Evolutionary conservation across 208 protist species (phyloP).

Genomic region (Leishmania tarentolae): DNA sequence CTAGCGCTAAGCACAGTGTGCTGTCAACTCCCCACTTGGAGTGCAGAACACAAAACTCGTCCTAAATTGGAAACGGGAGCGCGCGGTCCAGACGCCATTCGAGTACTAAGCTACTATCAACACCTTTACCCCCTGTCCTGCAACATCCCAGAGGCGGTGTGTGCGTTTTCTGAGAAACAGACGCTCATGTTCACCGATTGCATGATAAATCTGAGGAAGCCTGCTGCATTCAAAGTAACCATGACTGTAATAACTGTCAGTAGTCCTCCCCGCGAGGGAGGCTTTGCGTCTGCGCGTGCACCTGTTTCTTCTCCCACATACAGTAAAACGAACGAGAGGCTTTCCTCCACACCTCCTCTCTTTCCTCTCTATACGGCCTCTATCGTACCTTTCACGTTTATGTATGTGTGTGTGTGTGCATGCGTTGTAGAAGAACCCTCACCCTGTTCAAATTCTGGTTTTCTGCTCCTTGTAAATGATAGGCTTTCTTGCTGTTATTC

Average conservation of each 20-base stretch:
- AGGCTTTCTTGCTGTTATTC: not conserved
- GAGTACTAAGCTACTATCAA: conserved; percentile 71
- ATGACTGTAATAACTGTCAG: not conserved
- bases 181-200: conserved; percentile 64
- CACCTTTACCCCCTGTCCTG: conserved; percentile 54
- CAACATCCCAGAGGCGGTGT: conserved; percentile 52
- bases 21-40: conserved; percentile 63
- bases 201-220: conserved; percentile 34
- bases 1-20: conserved; percentile 44
- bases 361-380: not conserved
- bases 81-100: conserved; percentile 40
- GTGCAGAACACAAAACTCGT: conserved; percentile 80
- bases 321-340: not conserved
- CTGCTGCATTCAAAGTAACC: not conserved
- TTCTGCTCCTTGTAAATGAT: not conserved
- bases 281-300: not conserved
- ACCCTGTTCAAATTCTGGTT: not conserved
- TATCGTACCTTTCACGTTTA: not conserved
- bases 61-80: conserved; percentile 60
- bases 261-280: not conserved
- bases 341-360: conserved; percentile 3
- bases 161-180: conserved; percentile 54
- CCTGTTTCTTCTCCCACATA: not conserved
- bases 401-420: not conserved
- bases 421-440: not conserved